Conservation (phyloP, 192 early-diverging fungal species). For the Coemansia sp. region DNA sequence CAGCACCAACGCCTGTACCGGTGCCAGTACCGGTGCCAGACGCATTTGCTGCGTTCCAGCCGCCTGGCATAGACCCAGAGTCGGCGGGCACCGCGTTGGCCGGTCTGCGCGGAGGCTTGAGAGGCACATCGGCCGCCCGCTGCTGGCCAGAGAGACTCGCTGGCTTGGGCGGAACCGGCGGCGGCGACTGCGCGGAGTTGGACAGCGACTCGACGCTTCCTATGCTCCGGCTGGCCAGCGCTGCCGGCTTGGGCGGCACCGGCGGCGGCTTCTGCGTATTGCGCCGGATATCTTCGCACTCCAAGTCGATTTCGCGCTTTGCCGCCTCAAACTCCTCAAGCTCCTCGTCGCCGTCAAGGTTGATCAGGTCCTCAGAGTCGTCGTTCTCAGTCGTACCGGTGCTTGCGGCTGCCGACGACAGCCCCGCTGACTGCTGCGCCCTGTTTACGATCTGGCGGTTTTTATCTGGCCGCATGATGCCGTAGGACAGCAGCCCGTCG, state of each 20-base stretch:
- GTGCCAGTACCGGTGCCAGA: background rate
- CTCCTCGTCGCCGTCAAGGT: background rate
- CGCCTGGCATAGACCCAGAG: conserved; percentile 5
- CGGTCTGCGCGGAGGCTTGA: conserved; percentile 20
- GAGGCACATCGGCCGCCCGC: conserved; percentile 15
- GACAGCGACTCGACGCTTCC: background rate
- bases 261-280: background rate
- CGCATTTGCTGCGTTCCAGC: conserved; percentile 4
- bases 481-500: conserved; percentile 27
- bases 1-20: too few relatives aligned
- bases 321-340: background rate
- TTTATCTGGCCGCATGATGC: conserved; percentile 27
- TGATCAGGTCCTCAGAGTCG: background rate
- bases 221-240: background rate
- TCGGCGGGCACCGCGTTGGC: background rate
- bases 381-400: conserved; percentile 11
- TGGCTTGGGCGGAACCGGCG: conserved; percentile 45
- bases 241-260: conserved; percentile 4
- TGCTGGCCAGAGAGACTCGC: conserved; percentile 2
- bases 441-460: background rate
- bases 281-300: background rate
- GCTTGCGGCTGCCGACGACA: background rate
- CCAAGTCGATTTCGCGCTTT: background rate
- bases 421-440: too few relatives aligned
- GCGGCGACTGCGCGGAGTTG: conserved; percentile 4